Percentiles rank a stretch among this genome's conserved stretches.
phyloP scores from a whole-genome alignment of 2,329 filamentous ascomycete species.

The Ambrosiella beaveri region DNA sequence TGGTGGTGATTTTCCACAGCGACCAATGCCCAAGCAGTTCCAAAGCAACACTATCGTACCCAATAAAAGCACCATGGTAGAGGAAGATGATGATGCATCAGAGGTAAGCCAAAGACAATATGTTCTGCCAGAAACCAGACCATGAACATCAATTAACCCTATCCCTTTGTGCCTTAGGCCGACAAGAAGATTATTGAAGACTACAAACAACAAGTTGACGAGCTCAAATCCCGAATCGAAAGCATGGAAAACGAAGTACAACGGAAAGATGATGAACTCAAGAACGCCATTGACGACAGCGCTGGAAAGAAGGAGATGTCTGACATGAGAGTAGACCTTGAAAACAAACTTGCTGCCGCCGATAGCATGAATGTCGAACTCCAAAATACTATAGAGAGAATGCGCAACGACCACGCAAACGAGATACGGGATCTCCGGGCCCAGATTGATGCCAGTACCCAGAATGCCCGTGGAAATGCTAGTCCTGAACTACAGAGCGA shows the following conservation, averaged over 20 bases:
- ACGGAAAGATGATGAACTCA: constrained; percentile 55
- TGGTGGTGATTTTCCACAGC: constrained; percentile 45
- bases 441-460: constrained; percentile 31
- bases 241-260: constrained; percentile 54
- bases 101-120: constrained; percentile 23
- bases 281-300: constrained; percentile 37
- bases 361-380: constrained; percentile 65
- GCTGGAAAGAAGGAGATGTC: constrained; percentile 56
- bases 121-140: background rate
- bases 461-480: constrained; percentile 1
- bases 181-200: constrained; percentile 23
- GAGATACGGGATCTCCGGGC: constrained; percentile 45
- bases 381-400: constrained; percentile 58
- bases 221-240: constrained; percentile 63
- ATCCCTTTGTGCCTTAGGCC: background rate
- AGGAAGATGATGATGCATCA: constrained; percentile 67
- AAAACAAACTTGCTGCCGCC: constrained; percentile 56
- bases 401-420: constrained; percentile 49
- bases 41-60: constrained; percentile 93
- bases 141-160: background rate
- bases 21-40: constrained; percentile 73
- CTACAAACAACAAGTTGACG: constrained; percentile 56
- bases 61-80: constrained; percentile 94
- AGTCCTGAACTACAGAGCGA: constrained; percentile 40
- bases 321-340: constrained; percentile 47